These are phyloP conservation scores for Cutaneotrichosporon daszewskae DNA, from an alignment of 1,284 basidiomycete genomes.

Conservation along the genomic window DNA sequence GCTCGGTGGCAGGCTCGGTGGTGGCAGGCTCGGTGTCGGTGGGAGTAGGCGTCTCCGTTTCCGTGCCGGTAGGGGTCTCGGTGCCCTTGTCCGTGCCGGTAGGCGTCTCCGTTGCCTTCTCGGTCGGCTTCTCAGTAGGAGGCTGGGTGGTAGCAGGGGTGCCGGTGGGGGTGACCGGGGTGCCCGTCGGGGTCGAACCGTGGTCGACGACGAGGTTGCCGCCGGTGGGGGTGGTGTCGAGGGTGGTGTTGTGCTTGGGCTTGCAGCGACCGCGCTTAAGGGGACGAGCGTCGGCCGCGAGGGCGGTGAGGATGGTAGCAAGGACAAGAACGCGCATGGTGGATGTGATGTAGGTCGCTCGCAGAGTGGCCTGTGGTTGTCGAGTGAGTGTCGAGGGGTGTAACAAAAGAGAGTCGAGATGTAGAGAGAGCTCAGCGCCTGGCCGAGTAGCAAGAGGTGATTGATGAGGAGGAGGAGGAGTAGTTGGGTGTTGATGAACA, in stretches of 20 bases:
- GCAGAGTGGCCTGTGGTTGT: background rate
- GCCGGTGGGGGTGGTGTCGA: background rate
- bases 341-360: background rate
- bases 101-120: no score
- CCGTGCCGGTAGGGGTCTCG: no score
- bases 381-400: background rate
- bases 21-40: no score
- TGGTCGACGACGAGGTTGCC: no score
- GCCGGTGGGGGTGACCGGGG: no score
- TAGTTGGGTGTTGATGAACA: background rate
- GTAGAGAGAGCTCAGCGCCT: background rate
- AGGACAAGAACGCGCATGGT: conserved; percentile 11
- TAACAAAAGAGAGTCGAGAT: background rate
- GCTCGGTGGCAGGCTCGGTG: background rate
- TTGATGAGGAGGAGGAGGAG: background rate
- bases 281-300: conserved; percentile 5
- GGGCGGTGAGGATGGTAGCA: conserved; percentile 5
- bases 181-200: no score
- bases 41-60: no score
- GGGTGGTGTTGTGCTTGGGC: conserved; percentile 1
- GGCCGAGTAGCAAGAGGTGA: background rate
- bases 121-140: no score
- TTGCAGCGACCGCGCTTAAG: conserved; percentile 4
- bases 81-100: no score
- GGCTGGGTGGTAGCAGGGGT: no score